These are phyloP conservation scores for Fusarium xylarioides DNA, from an alignment of 2,329 filamentous ascomycete species.

Conservation along the genomic window DNA sequence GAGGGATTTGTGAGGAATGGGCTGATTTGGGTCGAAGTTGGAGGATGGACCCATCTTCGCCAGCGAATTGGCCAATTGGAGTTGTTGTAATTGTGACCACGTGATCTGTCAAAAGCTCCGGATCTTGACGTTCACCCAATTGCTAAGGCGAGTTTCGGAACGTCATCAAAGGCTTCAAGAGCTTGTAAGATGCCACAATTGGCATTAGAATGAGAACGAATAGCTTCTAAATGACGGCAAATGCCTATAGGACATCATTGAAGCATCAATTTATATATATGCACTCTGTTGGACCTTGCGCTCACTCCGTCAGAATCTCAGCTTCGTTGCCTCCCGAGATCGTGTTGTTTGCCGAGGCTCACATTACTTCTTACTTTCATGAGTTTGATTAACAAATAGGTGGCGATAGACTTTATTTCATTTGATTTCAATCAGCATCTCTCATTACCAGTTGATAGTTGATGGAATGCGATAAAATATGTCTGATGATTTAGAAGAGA, in stretches of 20 bases:
- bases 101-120: constrained; percentile 43
- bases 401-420: too few relatives aligned
- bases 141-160: constrained; percentile 25
- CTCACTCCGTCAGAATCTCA: background rate
- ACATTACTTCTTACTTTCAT: background rate
- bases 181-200: background rate
- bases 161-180: constrained; percentile 20
- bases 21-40: constrained; percentile 55
- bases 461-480: background rate
- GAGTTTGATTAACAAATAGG: background rate
- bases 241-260: too few relatives aligned
- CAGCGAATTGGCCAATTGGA: constrained; percentile 50
- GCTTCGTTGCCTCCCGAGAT: background rate
- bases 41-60: constrained; percentile 44
- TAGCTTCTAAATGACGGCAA: accelerated
- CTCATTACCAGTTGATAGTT: background rate
- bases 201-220: accelerated
- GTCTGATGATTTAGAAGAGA: background rate
- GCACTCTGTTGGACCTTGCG: background rate
- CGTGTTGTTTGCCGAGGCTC: background rate
- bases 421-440: background rate
- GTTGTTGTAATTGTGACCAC: constrained; percentile 38
- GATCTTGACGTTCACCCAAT: constrained; percentile 22
- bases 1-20: constrained; percentile 60
- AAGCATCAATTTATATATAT: background rate